A percentile compares a stretch with the other conserved stretches of the same genome.
phyloP scores from a whole-genome alignment of 2,329 filamentous ascomycete genomes.

The Aspergillus felis region DNA sequence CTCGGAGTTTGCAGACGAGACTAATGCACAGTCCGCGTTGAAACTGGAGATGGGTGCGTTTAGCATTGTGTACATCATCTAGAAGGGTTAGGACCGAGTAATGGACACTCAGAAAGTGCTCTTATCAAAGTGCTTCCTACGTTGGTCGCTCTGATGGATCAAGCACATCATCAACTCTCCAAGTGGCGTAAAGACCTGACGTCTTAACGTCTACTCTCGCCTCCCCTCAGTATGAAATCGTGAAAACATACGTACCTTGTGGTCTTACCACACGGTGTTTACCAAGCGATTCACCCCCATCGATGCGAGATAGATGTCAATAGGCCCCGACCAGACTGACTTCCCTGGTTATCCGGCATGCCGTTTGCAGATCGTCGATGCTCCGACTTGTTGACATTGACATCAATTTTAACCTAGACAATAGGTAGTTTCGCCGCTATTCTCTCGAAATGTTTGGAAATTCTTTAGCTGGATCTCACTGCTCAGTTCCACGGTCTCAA shows the following conservation, averaged over 20 bases:
- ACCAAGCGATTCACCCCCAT: background rate
- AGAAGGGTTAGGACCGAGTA: background rate
- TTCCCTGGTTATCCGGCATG: background rate
- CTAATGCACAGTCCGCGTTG: conserved; percentile 3
- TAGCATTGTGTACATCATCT: background rate
- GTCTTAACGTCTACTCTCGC: too few relatives aligned
- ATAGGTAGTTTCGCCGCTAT: background rate
- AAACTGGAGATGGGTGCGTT: background rate
- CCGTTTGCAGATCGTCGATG: background rate
- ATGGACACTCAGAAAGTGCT: background rate
- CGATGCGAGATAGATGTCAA: background rate
- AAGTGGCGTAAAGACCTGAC: background rate
- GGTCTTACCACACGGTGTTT: background rate
- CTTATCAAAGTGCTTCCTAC: background rate
- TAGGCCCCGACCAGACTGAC: background rate
- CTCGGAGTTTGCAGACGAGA: background rate
- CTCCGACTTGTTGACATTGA: background rate
- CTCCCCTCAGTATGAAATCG: background rate
- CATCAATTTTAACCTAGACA: background rate
- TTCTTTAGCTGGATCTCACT: background rate
- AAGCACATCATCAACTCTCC: background rate
- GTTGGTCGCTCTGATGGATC: background rate
- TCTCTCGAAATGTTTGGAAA: background rate
- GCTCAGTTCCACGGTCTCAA: background rate
- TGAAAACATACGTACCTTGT: background rate